Evolutionary conservation across 139 green algal species (phyloP), one percentile per base, ranked within the genome.

Genomic region (Ettlia oleoabundans): DNA sequence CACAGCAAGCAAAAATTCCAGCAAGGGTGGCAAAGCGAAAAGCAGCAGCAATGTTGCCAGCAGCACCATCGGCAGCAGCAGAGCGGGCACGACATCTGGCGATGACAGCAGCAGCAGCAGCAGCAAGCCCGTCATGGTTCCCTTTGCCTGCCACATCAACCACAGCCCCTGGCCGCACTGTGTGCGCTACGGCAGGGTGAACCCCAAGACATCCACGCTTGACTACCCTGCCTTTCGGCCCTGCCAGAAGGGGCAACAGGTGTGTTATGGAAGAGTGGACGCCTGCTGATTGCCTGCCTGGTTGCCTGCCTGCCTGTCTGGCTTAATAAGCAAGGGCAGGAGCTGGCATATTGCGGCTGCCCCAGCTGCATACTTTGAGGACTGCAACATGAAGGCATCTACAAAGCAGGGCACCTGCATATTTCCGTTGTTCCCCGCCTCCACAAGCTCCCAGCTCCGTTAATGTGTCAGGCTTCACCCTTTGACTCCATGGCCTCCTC

Each of bases 131-230:
- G 89, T 90, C 67, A 91, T 96, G 73, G 91, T 89, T 9, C 92
- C 92, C 18, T 91, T 90, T 78, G 85, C 89, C 9, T 88, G 88
- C 67, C 86, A 95, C 52, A 82, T 94, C 61, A 96, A 96, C 87
- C 92, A 96, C 85, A 86, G 75, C 53, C 82, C 90, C 62, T 90
- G 85, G 84, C 92, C 92, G 10, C 92, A 96, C 82, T 81, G 90
- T 35, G 92, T 96, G 19, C 85, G 88, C 52, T 95, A 93, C 82
- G 90, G 89, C 53, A 72, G 78, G 26, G 51, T 95, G 30, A 85
- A 92, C 84, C 65, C 76, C 0, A 21, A 28, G 24, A 86, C 80
- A 1, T 13, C 42, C n/a, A 79, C 51, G 32, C 84, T 94, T 3
- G 81, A 82, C 78, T 93, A 70, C 64, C 86, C 80, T 0, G 80